Percentiles rank a stretch among this genome's conserved stretches.
These are phyloP conservation scores for Penicillium sp. DNA, from an alignment of 2,329 filamentous ascomycete genomes.

Conservation along the genomic window DNA sequence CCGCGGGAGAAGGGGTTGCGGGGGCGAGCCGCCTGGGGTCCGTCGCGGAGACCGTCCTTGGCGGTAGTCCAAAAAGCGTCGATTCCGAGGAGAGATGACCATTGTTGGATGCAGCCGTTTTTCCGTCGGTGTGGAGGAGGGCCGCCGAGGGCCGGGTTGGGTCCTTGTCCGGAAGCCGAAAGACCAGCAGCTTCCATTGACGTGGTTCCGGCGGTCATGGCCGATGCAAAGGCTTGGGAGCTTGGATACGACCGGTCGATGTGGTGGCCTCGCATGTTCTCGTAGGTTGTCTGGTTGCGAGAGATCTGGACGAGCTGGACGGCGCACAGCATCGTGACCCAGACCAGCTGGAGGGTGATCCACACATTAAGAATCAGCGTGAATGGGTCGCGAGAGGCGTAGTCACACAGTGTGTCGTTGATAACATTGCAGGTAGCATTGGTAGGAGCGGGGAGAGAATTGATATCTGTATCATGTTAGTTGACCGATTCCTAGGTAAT, in stretches of 20 bases:
- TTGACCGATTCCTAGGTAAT: background rate
- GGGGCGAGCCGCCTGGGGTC: slow-evolving; percentile 49
- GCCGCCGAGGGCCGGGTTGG: slow-evolving; percentile 56
- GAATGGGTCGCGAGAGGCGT: slow-evolving; percentile 79
- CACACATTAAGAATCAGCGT: slow-evolving; percentile 77
- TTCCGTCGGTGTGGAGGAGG: slow-evolving; percentile 50
- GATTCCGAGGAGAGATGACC: slow-evolving; percentile 81
- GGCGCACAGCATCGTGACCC: slow-evolving; percentile 95
- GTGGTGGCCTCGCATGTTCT: slow-evolving; percentile 85
- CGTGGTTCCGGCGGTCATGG: slow-evolving; percentile 70
- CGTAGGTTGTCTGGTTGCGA: slow-evolving; percentile 90
- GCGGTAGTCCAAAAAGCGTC: slow-evolving; percentile 94
- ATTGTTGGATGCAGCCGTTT: slow-evolving; percentile 70
- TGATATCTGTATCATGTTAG: slow-evolving; percentile 56
- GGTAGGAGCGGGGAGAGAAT: slow-evolving; percentile 54
- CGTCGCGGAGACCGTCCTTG: slow-evolving; percentile 64
- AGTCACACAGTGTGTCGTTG: slow-evolving; percentile 69
- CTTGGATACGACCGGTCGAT: slow-evolving; percentile 55
- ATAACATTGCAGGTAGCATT: slow-evolving; percentile 68
- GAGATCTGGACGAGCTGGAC: slow-evolving; percentile 93
- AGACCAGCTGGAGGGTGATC: slow-evolving; percentile 80
- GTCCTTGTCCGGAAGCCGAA: slow-evolving; percentile 63
- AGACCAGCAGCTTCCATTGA: slow-evolving; percentile 69
- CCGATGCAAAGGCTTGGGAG: slow-evolving; percentile 59
- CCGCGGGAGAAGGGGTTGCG: slow-evolving; percentile 85